A percentile compares a stretch with the other conserved stretches of the same genome.
phyloP scores from a whole-genome alignment of 192 early-diverging fungal genomes.

The Podochytrium sp. region DNA sequence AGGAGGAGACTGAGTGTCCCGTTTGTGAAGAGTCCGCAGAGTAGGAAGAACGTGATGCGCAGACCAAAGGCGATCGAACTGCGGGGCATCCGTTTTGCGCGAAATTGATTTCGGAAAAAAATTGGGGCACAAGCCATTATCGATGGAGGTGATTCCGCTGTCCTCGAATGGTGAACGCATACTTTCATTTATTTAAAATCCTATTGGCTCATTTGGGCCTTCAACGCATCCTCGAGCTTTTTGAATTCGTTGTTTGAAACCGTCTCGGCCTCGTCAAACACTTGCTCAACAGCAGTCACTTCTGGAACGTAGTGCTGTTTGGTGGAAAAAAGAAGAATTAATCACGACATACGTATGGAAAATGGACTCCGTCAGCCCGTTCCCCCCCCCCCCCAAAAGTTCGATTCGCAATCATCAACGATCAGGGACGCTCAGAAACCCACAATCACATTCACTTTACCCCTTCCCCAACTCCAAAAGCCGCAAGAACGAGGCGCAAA shows the following conservation, averaged over 20 bases:
- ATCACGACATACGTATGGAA: not conserved
- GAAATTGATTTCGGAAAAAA: no score
- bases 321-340: not conserved
- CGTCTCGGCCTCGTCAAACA: slow-evolving; percentile 81
- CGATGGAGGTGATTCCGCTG: no score
- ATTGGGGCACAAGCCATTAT: no score
- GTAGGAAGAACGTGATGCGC: not conserved
- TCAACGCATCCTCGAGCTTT: slow-evolving; percentile 71
- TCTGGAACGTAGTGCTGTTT: slow-evolving; percentile 91
- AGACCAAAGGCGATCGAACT: not conserved
- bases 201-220: slow-evolving; percentile 2
- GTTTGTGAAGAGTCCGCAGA: not conserved
- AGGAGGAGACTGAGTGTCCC: not conserved
- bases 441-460: no score
- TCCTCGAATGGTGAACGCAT: no score
- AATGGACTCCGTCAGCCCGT: not conserved
- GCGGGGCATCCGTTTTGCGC: no score
- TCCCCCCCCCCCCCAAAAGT: not conserved
- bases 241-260: slow-evolving; percentile 84
- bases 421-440: no score
- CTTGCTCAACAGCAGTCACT: slow-evolving; percentile 82
- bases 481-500: no score
- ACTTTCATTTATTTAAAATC: no score
- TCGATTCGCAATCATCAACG: not conserved
- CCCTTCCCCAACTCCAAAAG: no score